Evolutionary conservation across 352 stramenopile genomes (phyloP), one percentile per base, ranked within the genome.

Genomic region (Pythium insidiosum): DNA sequence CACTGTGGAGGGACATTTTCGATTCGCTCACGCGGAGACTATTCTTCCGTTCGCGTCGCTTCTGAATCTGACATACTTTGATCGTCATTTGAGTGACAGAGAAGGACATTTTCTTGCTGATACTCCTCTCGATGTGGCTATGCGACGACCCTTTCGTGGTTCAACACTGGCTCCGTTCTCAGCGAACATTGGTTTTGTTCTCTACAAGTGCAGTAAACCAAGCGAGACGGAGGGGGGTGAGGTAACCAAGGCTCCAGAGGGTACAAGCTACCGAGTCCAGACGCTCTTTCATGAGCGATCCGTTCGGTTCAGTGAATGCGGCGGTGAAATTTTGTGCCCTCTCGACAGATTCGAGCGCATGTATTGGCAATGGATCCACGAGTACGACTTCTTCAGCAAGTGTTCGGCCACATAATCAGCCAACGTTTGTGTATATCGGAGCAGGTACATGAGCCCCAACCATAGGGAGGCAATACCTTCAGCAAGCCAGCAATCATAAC

Each of bases 1-100:
- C 34, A 31, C 59, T 1, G 44, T 85, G 1, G 56, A 82, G 41
- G 77, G 72, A 26, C 66, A 83, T 35, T 92, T 92, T 44, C 77
- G 77, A n/a, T 92, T 92, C 55, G 80, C 80, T 1, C 80, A 92
- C 42, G 80, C 80, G 5, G 80, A 92, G 59, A 92, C 80, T 18
- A 84, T 92, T 50, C 33, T 92, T 25, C 80, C 80, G 23, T 44
- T 92, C 16, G 67, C 69, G 10, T 77, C 76, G 35, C 66, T 92
- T 16, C 60, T 92, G 23, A 84, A 88, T 21, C 47, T 87, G 24
- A 80, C 73, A 34, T 73, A 73, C 41, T 87, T 86, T 36, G 74
- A 92, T 21, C 61, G 63, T 1, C 69, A 79, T 35, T 53, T 48
- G 18, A 88, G 52, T 44, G 61, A 82, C 43, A 40, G 49, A 13